Base-by-base conservation (phyloP, 2,329 filamentous ascomycete genomes). In the Lomentospora prolificans region DNA sequence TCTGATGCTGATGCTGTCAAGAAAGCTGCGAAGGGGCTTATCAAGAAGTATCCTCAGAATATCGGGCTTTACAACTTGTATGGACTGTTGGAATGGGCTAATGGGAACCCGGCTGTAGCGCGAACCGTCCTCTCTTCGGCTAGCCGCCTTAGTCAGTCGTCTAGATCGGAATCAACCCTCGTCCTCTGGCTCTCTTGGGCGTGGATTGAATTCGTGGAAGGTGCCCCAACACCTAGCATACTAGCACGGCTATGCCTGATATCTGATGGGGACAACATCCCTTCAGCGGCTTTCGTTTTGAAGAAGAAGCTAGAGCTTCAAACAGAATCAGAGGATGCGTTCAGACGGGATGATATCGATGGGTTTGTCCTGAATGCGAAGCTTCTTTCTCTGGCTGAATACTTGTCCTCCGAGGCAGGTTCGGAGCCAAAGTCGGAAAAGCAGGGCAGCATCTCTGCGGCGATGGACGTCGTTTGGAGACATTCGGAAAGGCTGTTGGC, bases 61-160 rank as follows among this genome's bases (percentile, higher is more conserved):
- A 66, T 88, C 3, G 72, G 75, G 12, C 72, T 96, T 0, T 96
- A 95, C 69, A 87, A 90, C 61, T 82, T 84, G 0, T 95, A 92
- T 64, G 89, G 86, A 0, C 70, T 89, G 12, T 81, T 90, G 3
- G 89, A 95, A 67, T 76, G 71, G 60, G 72, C 74, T 1, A 77
- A 77, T 28, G 80, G 76, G 0, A 84, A 86, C 24, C 61, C 65
- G 1, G 74, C 80, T 0, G 72, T 81, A 50, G 84, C 86, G 3
- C 71, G 75, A 22, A 82, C 81, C 53, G 83, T 94, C 0, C 79
- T 92, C 62, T 85, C 86, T 14, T 39, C 54, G 12, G 54, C 46
- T 12, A 56, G 30, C n/a, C 30, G 19, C 28, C 33, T 56, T 9
- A 19, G 31, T n/a, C 24, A 41, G 25, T n/a, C 36, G n/a, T 6